Conservation (phyloP, 2,329 filamentous ascomycete genomes). For the Botrytis squamosa region DNA sequence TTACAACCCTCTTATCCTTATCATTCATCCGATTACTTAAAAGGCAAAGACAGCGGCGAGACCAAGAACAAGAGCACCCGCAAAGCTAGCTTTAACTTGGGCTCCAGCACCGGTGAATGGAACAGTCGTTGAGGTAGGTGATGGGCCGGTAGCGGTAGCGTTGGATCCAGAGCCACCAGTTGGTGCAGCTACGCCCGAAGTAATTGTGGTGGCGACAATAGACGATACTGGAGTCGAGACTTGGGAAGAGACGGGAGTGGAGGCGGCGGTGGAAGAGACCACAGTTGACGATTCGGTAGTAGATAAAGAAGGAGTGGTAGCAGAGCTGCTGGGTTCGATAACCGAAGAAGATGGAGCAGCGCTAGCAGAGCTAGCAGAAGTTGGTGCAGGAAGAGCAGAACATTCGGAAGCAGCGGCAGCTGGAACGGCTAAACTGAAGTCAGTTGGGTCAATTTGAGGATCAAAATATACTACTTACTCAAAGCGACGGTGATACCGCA, state of each 20-base stretch:
- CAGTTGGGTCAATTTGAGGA: not conserved
- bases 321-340: not conserved
- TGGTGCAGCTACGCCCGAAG: conserved; percentile 17
- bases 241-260: not conserved
- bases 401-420: conserved; percentile 6
- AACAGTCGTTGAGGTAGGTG: not conserved
- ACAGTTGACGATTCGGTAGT: not conserved
- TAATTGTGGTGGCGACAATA: not conserved
- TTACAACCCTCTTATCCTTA: conserved; percentile 2
- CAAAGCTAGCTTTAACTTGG: conserved; percentile 13
- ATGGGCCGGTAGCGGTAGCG: not conserved
- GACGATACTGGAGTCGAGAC: not conserved
- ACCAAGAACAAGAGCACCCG: not conserved
- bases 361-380: not conserved
- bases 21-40: not conserved
- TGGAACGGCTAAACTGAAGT: conserved; percentile 5
- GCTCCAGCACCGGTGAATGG: conserved; percentile 14
- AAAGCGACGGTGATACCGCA: conserved; percentile 15
- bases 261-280: not conserved
- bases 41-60: not conserved
- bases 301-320: conserved; percentile 7
- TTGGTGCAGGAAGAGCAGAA: not conserved
- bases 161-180: conserved; percentile 10
- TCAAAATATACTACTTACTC: conserved; percentile 2
- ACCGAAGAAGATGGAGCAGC: not conserved